These are phyloP conservation scores for Acanthamoeba royreba DNA, from an alignment of 208 protist species.

Conservation along the genomic window DNA sequence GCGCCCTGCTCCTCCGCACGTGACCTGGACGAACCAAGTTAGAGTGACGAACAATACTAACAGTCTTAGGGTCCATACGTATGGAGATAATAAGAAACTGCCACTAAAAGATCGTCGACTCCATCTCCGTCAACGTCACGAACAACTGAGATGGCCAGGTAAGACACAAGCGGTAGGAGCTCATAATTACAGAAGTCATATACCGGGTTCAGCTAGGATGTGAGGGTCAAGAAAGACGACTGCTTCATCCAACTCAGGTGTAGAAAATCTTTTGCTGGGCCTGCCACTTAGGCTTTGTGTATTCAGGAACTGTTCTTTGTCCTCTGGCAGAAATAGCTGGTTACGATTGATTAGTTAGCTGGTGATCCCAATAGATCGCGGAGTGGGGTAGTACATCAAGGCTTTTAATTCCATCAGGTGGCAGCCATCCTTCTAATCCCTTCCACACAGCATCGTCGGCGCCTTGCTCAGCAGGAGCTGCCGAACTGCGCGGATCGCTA, in stretches of 20 bases:
- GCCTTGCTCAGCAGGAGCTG: background rate
- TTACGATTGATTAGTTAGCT: background rate
- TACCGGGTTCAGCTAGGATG: background rate
- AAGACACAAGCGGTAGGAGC: constrained; percentile 68
- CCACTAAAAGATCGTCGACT: constrained; percentile 84
- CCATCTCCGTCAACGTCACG: constrained; percentile 86
- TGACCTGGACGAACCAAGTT: constrained; percentile 51
- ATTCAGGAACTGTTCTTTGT: background rate
- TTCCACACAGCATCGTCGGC: background rate
- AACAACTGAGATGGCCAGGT: constrained; percentile 85
- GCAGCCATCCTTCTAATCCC: constrained; percentile 12
- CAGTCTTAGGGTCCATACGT: background rate
- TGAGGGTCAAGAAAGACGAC: background rate
- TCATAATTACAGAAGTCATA: constrained; percentile 76
- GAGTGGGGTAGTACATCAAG: background rate
- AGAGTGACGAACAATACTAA: background rate
- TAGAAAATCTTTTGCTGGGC: background rate
- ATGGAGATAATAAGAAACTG: constrained; percentile 90
- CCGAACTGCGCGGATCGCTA: background rate
- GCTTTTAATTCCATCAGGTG: background rate
- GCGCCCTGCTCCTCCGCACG: constrained; percentile 48
- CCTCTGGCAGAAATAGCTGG: constrained; percentile 57
- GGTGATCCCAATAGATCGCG: background rate
- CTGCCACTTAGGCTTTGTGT: background rate
- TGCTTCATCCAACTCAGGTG: background rate